phyloP scores from a whole-genome alignment of 2,329 filamentous ascomycete genomes.

The Chrysoporthe cubensis region DNA sequence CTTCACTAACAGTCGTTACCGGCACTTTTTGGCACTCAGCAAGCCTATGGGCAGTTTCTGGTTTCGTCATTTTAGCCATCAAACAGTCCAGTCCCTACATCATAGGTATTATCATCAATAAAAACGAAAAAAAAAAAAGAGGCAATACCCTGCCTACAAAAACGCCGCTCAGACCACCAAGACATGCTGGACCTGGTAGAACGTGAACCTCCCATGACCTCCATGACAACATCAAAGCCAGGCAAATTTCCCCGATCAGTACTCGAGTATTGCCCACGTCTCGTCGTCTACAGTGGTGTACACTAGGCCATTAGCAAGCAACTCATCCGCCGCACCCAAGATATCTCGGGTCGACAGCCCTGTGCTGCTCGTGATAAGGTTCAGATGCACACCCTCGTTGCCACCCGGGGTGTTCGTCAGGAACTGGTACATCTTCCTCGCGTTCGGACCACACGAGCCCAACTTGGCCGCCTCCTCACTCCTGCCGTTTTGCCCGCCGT shows the following conservation, averaged over 20 bases:
- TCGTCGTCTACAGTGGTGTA: constrained; percentile 92
- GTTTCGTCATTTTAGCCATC: constrained; percentile 6
- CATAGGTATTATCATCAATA: constrained; percentile 26
- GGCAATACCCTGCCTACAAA: constrained; percentile 25
- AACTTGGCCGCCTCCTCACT: constrained; percentile 47
- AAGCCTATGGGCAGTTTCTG: neutral
- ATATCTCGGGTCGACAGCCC: constrained; percentile 72
- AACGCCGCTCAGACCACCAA: constrained; percentile 24
- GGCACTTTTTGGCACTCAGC: constrained; percentile 5
- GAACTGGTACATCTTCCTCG: constrained; percentile 72
- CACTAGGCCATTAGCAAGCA: constrained; percentile 73
- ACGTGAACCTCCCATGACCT: constrained; percentile 4
- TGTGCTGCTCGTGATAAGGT: constrained; percentile 70
- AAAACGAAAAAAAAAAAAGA: constrained; percentile 16
- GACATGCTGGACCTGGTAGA: constrained; percentile 21
- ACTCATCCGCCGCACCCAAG: constrained; percentile 77
- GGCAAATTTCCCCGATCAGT: constrained; percentile 39
- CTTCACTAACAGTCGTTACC: constrained; percentile 19
- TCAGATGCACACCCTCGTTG: constrained; percentile 83
- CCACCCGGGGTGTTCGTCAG: constrained; percentile 70
- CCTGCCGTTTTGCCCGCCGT: constrained; percentile 46
- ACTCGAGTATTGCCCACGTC: constrained; percentile 86
- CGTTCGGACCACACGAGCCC: constrained; percentile 56
- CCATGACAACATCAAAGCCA: constrained; percentile 16
- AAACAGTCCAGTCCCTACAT: constrained; percentile 26